Percentiles rank a stretch among this genome's conserved stretches.
Evolutionary conservation across 1,139 yeast genomes (phyloP).

Genomic region (Blastobotrys indianensis): DNA sequence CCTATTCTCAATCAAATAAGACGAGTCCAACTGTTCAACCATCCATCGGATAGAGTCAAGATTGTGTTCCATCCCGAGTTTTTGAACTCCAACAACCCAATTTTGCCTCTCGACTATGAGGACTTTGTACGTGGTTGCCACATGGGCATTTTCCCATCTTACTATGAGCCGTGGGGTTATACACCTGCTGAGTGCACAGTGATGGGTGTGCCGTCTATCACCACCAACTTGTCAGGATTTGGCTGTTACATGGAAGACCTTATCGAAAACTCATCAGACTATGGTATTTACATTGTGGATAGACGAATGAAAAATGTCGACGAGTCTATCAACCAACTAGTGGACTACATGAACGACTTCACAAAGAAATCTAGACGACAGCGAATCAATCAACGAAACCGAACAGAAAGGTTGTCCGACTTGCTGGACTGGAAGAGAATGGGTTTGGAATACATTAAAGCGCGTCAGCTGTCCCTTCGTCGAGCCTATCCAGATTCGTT

Average conservation of each 20-base stretch:
- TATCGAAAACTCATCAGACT: constrained; percentile 89
- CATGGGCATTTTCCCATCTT: constrained; percentile 96
- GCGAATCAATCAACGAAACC: constrained; percentile 94
- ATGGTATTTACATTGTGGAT: constrained; percentile 95
- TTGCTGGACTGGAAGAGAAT: constrained; percentile 95
- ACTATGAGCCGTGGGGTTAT: constrained; percentile 99
- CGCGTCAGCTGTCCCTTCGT: constrained; percentile 84
- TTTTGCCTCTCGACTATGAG: constrained; percentile 87
- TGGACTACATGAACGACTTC: constrained; percentile 86
- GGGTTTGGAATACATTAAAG: constrained; percentile 95
- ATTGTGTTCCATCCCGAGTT: constrained; percentile 97
- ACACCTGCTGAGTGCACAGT: constrained; percentile 99
- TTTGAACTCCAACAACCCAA: constrained; percentile 90
- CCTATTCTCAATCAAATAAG: constrained; percentile 91
- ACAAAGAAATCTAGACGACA: constrained; percentile 88
- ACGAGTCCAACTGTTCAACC: constrained; percentile 84
- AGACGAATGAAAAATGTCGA: constrained; percentile 91
- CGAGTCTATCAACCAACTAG: constrained; percentile 86
- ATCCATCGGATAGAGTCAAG: constrained; percentile 86
- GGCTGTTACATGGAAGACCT: constrained; percentile 99
- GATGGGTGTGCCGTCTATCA: constrained; percentile 98
- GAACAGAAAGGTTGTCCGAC: constrained; percentile 92
- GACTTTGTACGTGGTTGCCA: constrained; percentile 98
- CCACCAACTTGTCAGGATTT: constrained; percentile 93
- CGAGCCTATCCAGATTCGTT: constrained; percentile 91